Percentiles rank a stretch among this genome's conserved stretches.
Evolutionary conservation across 306 rosid genomes (phyloP).

Genomic region (Rubus parviflorus): DNA sequence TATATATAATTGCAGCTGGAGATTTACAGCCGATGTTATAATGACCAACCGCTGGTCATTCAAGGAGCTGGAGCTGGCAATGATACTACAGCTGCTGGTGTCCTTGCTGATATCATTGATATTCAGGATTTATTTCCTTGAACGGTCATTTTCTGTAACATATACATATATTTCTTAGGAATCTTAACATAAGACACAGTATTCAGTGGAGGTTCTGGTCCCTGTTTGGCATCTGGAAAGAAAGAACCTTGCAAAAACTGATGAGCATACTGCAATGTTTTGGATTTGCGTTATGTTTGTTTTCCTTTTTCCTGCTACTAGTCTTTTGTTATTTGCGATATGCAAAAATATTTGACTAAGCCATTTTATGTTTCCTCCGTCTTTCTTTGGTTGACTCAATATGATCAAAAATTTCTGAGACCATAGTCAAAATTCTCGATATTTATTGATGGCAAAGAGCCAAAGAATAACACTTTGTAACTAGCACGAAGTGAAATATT

Average conservation of each 20-base stretch:
- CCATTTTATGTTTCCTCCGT: background rate
- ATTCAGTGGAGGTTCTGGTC: background rate
- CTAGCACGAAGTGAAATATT: background rate
- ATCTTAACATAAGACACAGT: background rate
- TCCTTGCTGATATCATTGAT: slow-evolving; percentile 90
- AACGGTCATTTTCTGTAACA: slow-evolving; percentile 11
- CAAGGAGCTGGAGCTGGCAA: slow-evolving; percentile 99
- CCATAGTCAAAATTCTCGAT: no score
- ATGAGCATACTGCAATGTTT: background rate
- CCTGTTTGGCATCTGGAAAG: background rate
- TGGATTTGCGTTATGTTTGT: background rate
- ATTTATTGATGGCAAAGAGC: no score
- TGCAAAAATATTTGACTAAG: background rate
- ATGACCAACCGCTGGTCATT: slow-evolving; percentile 74
- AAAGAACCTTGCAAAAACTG: background rate
- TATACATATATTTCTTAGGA: background rate
- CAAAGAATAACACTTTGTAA: background rate
- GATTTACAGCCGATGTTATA: slow-evolving; percentile 75
- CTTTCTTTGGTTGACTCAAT: background rate
- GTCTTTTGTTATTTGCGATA: background rate
- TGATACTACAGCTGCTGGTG: slow-evolving; percentile 94
- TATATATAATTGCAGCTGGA: slow-evolving; percentile 64
- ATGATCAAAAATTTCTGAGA: no score
- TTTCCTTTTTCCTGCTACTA: background rate
- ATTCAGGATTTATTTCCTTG: slow-evolving; percentile 70